These are phyloP conservation scores for Pelargonium myrrhifolium DNA, from an alignment of 441 rosid species.

Conservation along the genomic window DNA sequence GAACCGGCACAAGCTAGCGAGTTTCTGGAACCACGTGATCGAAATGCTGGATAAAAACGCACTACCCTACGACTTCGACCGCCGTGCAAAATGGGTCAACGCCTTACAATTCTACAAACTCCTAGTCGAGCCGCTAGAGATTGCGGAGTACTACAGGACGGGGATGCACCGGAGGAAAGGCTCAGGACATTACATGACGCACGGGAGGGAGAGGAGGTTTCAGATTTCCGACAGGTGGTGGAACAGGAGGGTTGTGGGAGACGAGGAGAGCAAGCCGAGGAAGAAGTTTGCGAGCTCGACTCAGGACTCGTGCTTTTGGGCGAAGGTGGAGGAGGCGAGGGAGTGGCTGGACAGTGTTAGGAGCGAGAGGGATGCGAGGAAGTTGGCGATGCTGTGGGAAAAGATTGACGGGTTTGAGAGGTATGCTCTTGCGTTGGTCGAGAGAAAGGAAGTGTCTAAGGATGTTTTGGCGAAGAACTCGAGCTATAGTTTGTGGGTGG, in stretches of 20 bases:
- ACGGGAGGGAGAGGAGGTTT: slow-evolving; percentile 64
- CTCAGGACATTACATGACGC: slow-evolving; percentile 38
- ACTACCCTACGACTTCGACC: slow-evolving; percentile 59
- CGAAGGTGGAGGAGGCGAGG: slow-evolving; percentile 63
- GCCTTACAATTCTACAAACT: slow-evolving; percentile 55
- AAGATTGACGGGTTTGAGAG: slow-evolving; percentile 31
- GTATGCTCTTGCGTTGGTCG: slow-evolving; percentile 34
- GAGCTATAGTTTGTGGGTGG: slow-evolving; percentile 49
- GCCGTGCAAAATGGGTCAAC: slow-evolving; percentile 49
- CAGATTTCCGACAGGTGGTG: slow-evolving; percentile 60
- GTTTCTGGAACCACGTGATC: slow-evolving; percentile 55
- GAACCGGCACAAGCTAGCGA: slow-evolving; percentile 47
- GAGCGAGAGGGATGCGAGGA: slow-evolving; percentile 29
- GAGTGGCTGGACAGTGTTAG: slow-evolving; percentile 41
- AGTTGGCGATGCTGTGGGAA: slow-evolving; percentile 24
- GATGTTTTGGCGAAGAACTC: slow-evolving; percentile 60
- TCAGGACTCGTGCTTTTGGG: slow-evolving; percentile 85
- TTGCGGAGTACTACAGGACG: slow-evolving; percentile 52
- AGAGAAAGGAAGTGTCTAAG: slow-evolving; percentile 43
- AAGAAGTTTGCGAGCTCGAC: slow-evolving; percentile 55
- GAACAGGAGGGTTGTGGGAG: slow-evolving; percentile 20
- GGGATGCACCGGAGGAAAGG: slow-evolving; percentile 14
- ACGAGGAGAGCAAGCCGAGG: slow-evolving; percentile 27
- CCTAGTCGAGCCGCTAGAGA: slow-evolving; percentile 73
- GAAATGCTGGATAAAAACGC: slow-evolving; percentile 47